Conservation (phyloP, 305 asterid genomes). For the Solanum chacoense region DNA sequence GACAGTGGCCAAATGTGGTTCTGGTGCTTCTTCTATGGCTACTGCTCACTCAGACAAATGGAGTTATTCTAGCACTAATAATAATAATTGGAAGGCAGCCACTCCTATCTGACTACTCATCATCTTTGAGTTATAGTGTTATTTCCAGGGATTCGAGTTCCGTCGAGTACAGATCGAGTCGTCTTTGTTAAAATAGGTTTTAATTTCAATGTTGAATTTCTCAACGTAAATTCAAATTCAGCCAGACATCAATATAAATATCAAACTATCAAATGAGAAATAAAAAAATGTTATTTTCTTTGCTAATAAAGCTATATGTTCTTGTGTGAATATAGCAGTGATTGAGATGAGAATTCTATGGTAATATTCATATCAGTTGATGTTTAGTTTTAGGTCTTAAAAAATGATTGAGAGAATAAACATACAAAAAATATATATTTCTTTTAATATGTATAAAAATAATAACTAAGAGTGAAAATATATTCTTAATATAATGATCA, state of each 20-base stretch:
- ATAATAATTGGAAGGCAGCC: background rate
- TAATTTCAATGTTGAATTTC: background rate
- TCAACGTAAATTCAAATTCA: background rate
- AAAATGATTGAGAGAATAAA: background rate
- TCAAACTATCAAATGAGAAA: no score
- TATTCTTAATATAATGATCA: background rate
- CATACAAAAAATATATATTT: background rate
- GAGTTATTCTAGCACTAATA: slow-evolving; percentile 3
- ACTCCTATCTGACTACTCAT: background rate
- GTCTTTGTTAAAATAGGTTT: no score
- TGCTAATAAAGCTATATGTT: background rate
- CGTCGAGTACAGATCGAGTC: background rate
- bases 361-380: background rate
- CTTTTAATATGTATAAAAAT: background rate
- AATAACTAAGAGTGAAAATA: no score
- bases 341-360: background rate
- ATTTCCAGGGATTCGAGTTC: background rate
- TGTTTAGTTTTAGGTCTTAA: background rate
- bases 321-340: no score
- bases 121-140: background rate
- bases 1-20: slow-evolving; percentile 39
- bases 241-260: background rate
- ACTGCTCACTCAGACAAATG: slow-evolving; percentile 10
- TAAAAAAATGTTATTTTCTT: no score
- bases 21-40: slow-evolving; percentile 1